These are phyloP conservation scores for Porodaedalea pini DNA, from an alignment of 1,284 basidiomycete species.

Conservation along the genomic window DNA sequence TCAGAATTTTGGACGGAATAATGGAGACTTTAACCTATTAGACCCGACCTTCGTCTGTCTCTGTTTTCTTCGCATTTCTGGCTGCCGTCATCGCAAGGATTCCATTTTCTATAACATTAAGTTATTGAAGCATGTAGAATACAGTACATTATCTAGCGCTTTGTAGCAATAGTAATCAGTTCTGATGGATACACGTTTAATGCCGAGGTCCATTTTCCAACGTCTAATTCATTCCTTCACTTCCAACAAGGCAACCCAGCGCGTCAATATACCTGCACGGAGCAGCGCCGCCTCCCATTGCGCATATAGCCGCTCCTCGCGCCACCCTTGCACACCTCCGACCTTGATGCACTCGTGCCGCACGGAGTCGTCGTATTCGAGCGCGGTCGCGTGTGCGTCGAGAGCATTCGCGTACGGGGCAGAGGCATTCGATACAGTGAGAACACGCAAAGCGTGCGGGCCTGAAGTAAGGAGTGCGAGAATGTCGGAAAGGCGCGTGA, in stretches of 20 bases:
- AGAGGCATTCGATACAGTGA: conserved; percentile 43
- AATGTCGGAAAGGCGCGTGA: conserved; percentile 32
- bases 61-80: conserved; percentile 1
- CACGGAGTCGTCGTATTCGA: conserved; percentile 29
- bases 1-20: conserved; percentile 79
- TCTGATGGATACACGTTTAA: background rate
- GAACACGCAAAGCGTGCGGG: conserved; percentile 31
- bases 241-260: conserved; percentile 34
- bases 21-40: conserved; percentile 80
- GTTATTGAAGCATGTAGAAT: conserved; percentile 17
- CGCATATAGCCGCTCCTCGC: conserved; percentile 44
- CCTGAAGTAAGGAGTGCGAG: conserved; percentile 33
- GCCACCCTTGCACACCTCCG: conserved; percentile 41
- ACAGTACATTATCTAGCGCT: background rate
- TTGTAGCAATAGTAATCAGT: background rate
- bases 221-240: conserved; percentile 17
- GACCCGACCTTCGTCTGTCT: background rate
- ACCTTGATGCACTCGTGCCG: conserved; percentile 31
- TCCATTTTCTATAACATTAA: conserved; percentile 28
- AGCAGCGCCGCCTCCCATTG: conserved; percentile 53
- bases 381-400: conserved; percentile 27
- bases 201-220: background rate
- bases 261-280: conserved; percentile 34
- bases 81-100: no score
- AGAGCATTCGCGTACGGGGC: conserved; percentile 31